A percentile compares a stretch with the other conserved stretches of the same genome.
phyloP scores from a whole-genome alignment of 2,329 filamentous ascomycete genomes.

The Curvularia eragrostidis region DNA sequence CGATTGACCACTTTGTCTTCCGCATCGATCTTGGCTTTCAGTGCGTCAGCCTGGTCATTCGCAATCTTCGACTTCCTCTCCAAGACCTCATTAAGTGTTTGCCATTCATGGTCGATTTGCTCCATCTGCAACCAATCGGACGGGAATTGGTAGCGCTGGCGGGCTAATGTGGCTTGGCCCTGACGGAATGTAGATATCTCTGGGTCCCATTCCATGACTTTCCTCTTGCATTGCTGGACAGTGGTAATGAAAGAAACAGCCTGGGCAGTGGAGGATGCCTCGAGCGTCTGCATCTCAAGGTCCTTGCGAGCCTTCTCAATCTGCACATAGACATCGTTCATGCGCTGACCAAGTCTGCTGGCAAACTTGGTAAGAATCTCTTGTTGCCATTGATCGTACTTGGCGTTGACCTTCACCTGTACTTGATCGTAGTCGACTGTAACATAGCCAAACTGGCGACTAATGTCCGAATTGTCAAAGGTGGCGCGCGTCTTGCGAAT shows the following conservation, averaged over 20 bases:
- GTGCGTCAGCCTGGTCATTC: conserved; percentile 91
- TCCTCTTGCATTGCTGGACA: conserved; percentile 93
- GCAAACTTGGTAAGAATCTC: conserved; percentile 96
- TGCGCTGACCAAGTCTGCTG: conserved; percentile 82
- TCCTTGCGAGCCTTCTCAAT: conserved; percentile 90
- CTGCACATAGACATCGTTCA: conserved; percentile 90
- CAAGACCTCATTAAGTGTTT: conserved; percentile 88
- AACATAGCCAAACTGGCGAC: conserved; percentile 89
- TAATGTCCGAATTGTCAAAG: conserved; percentile 96
- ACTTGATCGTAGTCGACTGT: conserved; percentile 98
- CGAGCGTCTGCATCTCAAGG: conserved; percentile 88
- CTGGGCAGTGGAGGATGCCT: conserved; percentile 93
- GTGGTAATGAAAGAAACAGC: conserved; percentile 98
- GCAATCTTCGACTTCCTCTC: conserved; percentile 93
- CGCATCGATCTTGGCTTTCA: conserved; percentile 91
- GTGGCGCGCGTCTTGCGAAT: conserved; percentile 94
- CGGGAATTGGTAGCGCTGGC: conserved; percentile 93
- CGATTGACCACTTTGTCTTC: conserved; percentile 91
- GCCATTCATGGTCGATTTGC: conserved; percentile 96
- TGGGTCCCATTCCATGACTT: conserved; percentile 91
- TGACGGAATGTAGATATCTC: conserved; percentile 96
- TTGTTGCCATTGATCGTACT: conserved; percentile 99
- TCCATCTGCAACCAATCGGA: conserved; percentile 95
- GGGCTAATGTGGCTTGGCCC: conserved; percentile 87
- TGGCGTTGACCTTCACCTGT: conserved; percentile 97